Conservation (phyloP, 2,329 filamentous ascomycete genomes). For the Plectosphaerella sp. region DNA sequence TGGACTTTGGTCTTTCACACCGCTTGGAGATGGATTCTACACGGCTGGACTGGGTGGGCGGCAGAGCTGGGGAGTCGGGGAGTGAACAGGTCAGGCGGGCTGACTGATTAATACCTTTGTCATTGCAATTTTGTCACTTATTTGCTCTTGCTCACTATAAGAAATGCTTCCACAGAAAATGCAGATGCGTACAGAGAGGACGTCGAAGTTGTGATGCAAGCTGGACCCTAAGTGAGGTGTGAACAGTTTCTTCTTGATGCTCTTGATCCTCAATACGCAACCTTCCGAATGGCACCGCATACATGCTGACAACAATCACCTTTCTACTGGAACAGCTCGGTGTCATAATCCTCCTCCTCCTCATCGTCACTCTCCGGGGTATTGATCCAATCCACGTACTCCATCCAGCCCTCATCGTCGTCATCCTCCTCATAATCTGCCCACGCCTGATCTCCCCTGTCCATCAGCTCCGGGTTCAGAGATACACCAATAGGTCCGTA, state of each 20-base stretch:
- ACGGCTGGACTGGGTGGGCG: conserved; percentile 11
- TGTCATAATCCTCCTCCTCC: background rate
- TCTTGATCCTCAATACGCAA: too few relatives aligned
- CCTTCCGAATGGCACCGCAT: too few relatives aligned
- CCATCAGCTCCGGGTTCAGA: background rate
- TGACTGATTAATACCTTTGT: conserved; percentile 5
- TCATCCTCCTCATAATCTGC: background rate
- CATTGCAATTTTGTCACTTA: background rate
- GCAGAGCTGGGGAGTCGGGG: conserved; percentile 15
- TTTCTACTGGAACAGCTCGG: too few relatives aligned
- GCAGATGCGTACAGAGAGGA: background rate
- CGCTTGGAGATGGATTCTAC: conserved; percentile 9
- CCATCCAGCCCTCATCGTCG: background rate
- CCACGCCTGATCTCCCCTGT: conserved; percentile 1
- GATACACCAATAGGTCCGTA: background rate
- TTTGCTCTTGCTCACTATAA: background rate
- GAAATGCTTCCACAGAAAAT: background rate
- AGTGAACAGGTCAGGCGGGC: conserved; percentile 12
- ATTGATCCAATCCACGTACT: conserved; percentile 2
- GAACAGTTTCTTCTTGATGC: too few relatives aligned
- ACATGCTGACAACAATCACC: too few relatives aligned
- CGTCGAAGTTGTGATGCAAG: too few relatives aligned
- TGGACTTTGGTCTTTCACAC: conserved; percentile 3
- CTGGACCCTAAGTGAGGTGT: too few relatives aligned
- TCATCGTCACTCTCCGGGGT: background rate